phyloP scores from a whole-genome alignment of 2,329 filamentous ascomycete species.

The Arthrinium puccinioides region DNA sequence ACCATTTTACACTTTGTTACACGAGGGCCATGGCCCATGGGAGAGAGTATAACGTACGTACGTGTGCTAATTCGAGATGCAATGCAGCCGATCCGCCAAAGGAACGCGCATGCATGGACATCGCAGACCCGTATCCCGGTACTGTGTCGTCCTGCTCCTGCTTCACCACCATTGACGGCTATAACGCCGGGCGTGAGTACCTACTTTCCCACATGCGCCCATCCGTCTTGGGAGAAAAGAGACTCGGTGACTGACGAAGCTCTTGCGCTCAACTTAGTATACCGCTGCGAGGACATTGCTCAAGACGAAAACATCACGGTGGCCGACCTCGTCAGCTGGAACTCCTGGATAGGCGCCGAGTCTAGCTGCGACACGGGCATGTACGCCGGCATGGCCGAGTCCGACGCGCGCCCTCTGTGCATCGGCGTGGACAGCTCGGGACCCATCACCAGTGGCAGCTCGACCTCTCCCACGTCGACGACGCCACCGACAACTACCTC shows the following conservation, averaged over 20 bases:
- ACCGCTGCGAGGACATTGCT: not conserved
- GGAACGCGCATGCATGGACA: not conserved
- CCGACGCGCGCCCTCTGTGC: not conserved
- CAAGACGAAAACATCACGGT: not conserved
- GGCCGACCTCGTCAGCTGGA: not conserved
- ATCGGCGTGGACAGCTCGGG: not conserved
- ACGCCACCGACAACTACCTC: not conserved
- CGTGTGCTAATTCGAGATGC: not conserved
- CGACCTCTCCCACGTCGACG: not conserved
- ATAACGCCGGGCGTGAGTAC: not conserved
- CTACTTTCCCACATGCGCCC: no score
- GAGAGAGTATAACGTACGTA: not conserved
- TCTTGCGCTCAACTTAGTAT: not conserved
- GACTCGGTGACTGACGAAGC: not conserved
- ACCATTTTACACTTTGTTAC: no score
- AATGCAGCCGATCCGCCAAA: not conserved
- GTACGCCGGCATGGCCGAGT: not conserved
- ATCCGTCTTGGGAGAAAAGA: no score
- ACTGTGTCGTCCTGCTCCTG: not conserved
- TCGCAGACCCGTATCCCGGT: not conserved
- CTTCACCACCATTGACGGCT: not conserved
- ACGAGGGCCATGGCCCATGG: no score
- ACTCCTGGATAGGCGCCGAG: not conserved
- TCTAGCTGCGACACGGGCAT: not conserved
- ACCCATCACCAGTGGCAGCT: not conserved